phyloP scores from a whole-genome alignment of 2,329 filamentous ascomycete genomes.

The Microsporum canis region DNA sequence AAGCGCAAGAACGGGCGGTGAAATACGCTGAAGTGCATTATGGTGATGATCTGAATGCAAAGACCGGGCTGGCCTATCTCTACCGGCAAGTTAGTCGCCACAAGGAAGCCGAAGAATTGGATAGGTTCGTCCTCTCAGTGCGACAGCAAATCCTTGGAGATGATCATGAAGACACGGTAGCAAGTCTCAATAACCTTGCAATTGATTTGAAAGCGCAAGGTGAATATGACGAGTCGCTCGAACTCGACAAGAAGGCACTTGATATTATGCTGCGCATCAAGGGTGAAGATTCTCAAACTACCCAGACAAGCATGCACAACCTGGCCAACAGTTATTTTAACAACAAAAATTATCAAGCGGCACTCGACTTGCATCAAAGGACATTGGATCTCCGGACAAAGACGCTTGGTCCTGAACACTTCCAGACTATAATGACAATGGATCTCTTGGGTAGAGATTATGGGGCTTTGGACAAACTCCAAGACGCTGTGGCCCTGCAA shows the following conservation, averaged over 20 bases:
- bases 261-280: neutral
- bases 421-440: conserved; percentile 16
- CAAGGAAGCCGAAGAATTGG: conserved; percentile 16
- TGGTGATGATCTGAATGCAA: neutral
- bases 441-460: neutral
- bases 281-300: neutral
- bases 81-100: conserved; percentile 10
- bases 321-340: conserved; percentile 8
- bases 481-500: neutral
- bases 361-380: conserved; percentile 14
- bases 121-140: conserved; percentile 13
- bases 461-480: neutral
- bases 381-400: conserved; percentile 13
- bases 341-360: conserved; percentile 13
- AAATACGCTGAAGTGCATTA: neutral
- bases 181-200: conserved; percentile 1
- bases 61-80: neutral
- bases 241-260: neutral
- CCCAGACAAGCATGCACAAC: conserved; percentile 10
- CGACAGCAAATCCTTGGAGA: conserved; percentile 14
- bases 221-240: neutral
- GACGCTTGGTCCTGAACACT: conserved; percentile 18
- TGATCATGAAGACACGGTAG: conserved; percentile 18
- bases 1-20: neutral
- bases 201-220: neutral